phyloP scores from a whole-genome alignment of 345 rosid genomes.

The Salix brachista region DNA sequence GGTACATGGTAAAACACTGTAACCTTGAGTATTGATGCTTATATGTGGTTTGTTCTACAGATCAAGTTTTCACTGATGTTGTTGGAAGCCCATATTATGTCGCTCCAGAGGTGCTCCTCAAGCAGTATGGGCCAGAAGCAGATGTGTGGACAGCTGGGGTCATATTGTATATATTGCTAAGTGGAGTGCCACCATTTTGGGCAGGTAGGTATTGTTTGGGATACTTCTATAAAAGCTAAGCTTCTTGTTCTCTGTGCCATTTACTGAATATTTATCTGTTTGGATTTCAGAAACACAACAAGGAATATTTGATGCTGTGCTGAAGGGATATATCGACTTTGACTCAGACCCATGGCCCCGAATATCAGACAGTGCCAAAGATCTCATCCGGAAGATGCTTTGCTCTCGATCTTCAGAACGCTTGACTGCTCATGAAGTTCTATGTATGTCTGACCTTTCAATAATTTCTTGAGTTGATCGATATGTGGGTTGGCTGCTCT shows the following conservation, averaged over 20 bases:
- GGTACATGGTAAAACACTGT: background rate
- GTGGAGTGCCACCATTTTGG: slow-evolving; percentile 99
- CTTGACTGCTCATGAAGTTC: slow-evolving; percentile 89
- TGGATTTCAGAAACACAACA: slow-evolving; percentile 76
- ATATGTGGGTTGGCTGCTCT: background rate
- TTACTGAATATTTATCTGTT: slow-evolving; percentile 14
- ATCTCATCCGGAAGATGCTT: slow-evolving; percentile 77
- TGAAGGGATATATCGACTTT: slow-evolving; percentile 88
- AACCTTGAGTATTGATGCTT: background rate
- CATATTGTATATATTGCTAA: slow-evolving; percentile 84
- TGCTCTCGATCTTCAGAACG: slow-evolving; percentile 74
- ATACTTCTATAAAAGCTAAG: background rate
- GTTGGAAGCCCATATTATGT: slow-evolving; percentile 98
- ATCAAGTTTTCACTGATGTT: slow-evolving; percentile 84
- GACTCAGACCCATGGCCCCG: slow-evolving; percentile 96
- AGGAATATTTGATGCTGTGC: slow-evolving; percentile 96
- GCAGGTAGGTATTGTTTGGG: slow-evolving; percentile 55
- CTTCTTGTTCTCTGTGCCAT: slow-evolving; percentile 10
- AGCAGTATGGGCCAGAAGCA: slow-evolving; percentile 91
- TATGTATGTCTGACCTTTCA: slow-evolving; percentile 54
- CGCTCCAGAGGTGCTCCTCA: slow-evolving; percentile 94
- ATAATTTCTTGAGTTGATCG: background rate
- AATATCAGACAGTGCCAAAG: slow-evolving; percentile 86
- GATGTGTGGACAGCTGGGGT: slow-evolving; percentile 99
- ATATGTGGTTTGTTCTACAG: slow-evolving; percentile 37